phyloP scores from a whole-genome alignment of 805 yeast species.

The Teunomyces panamensis region DNA sequence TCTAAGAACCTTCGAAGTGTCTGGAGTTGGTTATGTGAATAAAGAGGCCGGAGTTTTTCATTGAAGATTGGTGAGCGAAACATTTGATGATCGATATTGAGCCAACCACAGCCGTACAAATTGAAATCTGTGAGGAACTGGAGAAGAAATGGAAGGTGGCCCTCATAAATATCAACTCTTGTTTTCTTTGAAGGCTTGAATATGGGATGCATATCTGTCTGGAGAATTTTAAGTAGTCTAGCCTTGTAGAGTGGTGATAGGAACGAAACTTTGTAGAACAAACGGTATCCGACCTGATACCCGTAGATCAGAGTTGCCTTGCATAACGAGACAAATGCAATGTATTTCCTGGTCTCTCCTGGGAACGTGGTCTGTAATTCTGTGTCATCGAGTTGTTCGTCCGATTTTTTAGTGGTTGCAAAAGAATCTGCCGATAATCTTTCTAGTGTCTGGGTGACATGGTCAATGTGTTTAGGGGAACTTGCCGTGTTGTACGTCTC shows the following conservation, averaged over 20 bases:
- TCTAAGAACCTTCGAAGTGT: constrained; percentile 16
- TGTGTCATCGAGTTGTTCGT: constrained; percentile 8
- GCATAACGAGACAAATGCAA: constrained; percentile 63
- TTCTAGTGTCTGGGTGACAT: constrained; percentile 47
- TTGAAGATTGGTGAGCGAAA: constrained; percentile 57
- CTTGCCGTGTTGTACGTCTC: constrained; percentile 30
- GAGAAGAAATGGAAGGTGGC: constrained; percentile 72
- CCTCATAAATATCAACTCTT: constrained; percentile 48
- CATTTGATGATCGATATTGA: constrained; percentile 42
- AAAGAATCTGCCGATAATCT: constrained; percentile 37
- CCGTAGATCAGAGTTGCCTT: constrained; percentile 85
- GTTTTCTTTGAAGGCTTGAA: not conserved
- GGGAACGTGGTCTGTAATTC: not conserved
- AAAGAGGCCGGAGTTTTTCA: constrained; percentile 3
- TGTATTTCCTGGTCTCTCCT: constrained; percentile 30
- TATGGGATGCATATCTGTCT: constrained; percentile 16
- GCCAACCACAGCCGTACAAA: constrained; percentile 81
- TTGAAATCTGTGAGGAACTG: constrained; percentile 86
- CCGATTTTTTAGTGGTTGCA: constrained; percentile 14
- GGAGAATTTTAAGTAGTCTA: constrained; percentile 49
- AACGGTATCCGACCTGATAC: constrained; percentile 60
- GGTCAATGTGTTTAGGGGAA: constrained; percentile 29
- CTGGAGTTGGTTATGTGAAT: constrained; percentile 3
- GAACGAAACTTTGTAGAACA: constrained; percentile 66
- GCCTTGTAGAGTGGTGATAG: constrained; percentile 58